Percentiles rank a stretch among this genome's conserved stretches.
These are phyloP conservation scores for Biancaea sappan DNA, from an alignment of 306 rosid species.

Conservation along the genomic window DNA sequence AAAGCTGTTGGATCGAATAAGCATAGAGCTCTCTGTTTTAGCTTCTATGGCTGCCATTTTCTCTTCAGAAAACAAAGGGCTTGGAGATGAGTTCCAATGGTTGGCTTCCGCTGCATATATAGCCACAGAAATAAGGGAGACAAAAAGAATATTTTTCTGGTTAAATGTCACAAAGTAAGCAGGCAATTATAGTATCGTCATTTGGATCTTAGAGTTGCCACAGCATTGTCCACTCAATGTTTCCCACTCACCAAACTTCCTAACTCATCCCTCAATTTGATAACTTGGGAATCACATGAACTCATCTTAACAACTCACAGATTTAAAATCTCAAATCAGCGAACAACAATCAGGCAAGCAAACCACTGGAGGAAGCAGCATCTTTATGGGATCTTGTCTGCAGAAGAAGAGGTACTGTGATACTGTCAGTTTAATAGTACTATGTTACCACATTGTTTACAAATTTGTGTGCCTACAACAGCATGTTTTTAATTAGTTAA, in stretches of 20 bases:
- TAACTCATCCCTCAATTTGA: conserved; percentile 23
- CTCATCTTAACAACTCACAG: not conserved
- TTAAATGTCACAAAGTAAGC: not conserved
- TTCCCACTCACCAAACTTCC: conserved; percentile 20
- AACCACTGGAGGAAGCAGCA: not conserved
- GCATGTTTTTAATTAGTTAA: not conserved
- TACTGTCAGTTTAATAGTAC: not conserved
- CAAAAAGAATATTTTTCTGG: conserved; percentile 21
- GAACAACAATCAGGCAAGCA: not conserved
- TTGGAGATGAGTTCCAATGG: not conserved
- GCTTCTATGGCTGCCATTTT: conserved; percentile 21
- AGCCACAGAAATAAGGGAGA: conserved; percentile 26
- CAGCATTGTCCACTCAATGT: conserved; percentile 21
- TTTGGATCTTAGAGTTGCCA: not conserved
- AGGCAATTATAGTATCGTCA: conserved; percentile 1
- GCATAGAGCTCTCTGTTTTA: not conserved
- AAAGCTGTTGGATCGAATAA: conserved; percentile 22
- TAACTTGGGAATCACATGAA: conserved; percentile 22
- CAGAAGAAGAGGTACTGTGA: not conserved
- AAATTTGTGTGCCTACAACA: no score
- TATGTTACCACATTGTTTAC: no score
- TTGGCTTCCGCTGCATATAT: conserved; percentile 24
- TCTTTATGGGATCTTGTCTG: not conserved
- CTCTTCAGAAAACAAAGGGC: not conserved
- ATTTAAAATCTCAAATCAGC: not conserved